Conservation (phyloP, 1,139 yeast genomes). For the Fermentozyma sake region DNA sequence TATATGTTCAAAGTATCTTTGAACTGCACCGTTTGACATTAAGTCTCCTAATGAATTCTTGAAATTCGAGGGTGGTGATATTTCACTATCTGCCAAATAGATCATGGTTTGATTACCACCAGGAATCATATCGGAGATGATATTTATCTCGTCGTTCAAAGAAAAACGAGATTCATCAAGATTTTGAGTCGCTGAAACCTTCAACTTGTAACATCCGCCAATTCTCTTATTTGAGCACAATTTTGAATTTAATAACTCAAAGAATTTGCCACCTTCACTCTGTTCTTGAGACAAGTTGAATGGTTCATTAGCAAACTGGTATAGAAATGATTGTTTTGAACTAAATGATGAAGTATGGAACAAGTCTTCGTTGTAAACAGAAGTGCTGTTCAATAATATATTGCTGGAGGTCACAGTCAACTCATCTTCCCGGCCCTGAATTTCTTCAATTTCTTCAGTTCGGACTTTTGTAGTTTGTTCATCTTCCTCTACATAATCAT, state of each 20-base stretch:
- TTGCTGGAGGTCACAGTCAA: neutral
- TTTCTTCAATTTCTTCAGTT: conserved; percentile 1
- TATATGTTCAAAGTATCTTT: conserved; percentile 27
- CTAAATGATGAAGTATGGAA: conserved; percentile 18
- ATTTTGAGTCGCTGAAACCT: conserved; percentile 43
- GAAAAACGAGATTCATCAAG: conserved; percentile 30
- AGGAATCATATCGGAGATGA: conserved; percentile 40
- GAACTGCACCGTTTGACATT: conserved; percentile 32
- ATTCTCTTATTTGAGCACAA: conserved; percentile 34
- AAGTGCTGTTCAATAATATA: neutral
- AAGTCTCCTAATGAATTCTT: conserved; percentile 36
- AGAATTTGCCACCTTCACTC: no score
- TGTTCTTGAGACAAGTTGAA: neutral
- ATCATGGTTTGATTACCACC: conserved; percentile 53
- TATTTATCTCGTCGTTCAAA: conserved; percentile 36
- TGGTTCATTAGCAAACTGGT: conserved; percentile 58
- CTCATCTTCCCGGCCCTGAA: conserved; percentile 2
- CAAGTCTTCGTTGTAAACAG: neutral
- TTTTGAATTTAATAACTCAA: conserved; percentile 21
- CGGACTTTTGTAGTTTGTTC: conserved; percentile 2
- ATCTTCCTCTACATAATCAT: conserved; percentile 29
- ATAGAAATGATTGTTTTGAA: conserved; percentile 41
- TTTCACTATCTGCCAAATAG: conserved; percentile 58
- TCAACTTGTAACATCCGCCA: conserved; percentile 38
- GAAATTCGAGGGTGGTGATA: conserved; percentile 30